Base-by-base conservation (phyloP, 1,284 basidiomycete species). In the Ustilago trichophora region DNA sequence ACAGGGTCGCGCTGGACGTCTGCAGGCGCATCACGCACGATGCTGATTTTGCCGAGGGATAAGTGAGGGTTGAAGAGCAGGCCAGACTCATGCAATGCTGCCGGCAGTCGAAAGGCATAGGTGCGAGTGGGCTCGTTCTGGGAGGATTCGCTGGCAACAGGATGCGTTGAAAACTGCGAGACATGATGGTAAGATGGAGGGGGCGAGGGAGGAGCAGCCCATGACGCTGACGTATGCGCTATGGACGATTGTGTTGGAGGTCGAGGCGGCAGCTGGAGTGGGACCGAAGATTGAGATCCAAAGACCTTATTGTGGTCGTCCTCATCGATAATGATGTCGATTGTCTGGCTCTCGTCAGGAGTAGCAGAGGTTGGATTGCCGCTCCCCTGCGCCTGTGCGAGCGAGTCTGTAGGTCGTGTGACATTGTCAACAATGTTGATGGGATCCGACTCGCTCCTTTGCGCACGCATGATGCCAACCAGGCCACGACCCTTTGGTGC, bases 271-370 rank as follows among this genome's bases (percentile, higher is more conserved):
- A 41, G 43, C 6, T 51, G 26, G 19, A 49, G 44, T 9, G 54
- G 49, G 6, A 57, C 45, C 0, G 45, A 33, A 1, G 48, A 40
- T 29, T 52, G 49, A 19, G 36, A 38, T 13, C 56, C 56, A 33
- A 62, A 67, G 3, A 68, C 54, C 37, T 57, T 57, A 8, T 35
- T 53, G 51, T 62, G 65, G 35, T 68, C 65, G 4, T 58, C 40
- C 22, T 70, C 49, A 31, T 71, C 57, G 40, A 71, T 44, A 24
- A 57, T 60, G 38, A 70, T 70, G 46, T 70, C 67, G 46, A 70
- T 37, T 27, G 67, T 26, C 12, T 49, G 41, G 26, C 7, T 22
- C 16, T 57, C 53, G n/a, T n/a, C n/a, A n/a, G n/a, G n/a, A 9
- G 34, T 6, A 19, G 27, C 44, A n/a, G 35, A 24, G 26, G 41